Base-by-base conservation (phyloP, 306 rosid species). In the Prinsepia uniflora region DNA sequence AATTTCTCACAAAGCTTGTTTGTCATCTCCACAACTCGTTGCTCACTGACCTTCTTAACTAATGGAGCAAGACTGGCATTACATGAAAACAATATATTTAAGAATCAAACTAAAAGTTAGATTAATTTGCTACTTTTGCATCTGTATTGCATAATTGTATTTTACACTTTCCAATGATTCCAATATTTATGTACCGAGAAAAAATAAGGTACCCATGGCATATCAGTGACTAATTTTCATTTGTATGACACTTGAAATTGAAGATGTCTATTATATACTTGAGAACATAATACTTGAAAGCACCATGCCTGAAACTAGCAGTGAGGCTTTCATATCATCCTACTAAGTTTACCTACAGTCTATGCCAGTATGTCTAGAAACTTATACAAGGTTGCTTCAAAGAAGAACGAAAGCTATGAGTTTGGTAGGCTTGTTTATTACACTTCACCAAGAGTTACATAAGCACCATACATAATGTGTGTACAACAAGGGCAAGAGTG, bases 21-120 rank as follows among this genome's bases (percentile, higher is more conserved):
- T 70, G 90, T 84, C 96, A 95, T 91, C 74, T 95, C 99, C 80
- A 91, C 99, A 57, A 95, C 89, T 69, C 92, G 88, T 50, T 84
- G 73, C 81, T 91, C 97, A 7, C 77, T 87, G 58, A 91, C 87
- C 86, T 91, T 95, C 86, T 86, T 95, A 78, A 89, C 99, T 68
- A 95, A 74, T 17, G 96, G 99, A 79, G 97, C 96, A 77, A 95
- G 97, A 80, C 99, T 94, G 83, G 80, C 12, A 50, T 40, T 15
- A 76, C 64, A 63, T 12, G 30, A 43, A 47, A 40, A 68, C 14
- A 73, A 61, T 44, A 69, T 18, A 47, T 42, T 30, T 19, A 62
- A 63, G 49, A 39, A 56, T 65, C 34, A 42, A 3, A 76, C 36
- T 15, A 24, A 39, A 41, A 19, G 40, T 19, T 63, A 39, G 13